phyloP scores from a whole-genome alignment of 1,284 basidiomycete genomes.

The Trichosporon faecale region DNA sequence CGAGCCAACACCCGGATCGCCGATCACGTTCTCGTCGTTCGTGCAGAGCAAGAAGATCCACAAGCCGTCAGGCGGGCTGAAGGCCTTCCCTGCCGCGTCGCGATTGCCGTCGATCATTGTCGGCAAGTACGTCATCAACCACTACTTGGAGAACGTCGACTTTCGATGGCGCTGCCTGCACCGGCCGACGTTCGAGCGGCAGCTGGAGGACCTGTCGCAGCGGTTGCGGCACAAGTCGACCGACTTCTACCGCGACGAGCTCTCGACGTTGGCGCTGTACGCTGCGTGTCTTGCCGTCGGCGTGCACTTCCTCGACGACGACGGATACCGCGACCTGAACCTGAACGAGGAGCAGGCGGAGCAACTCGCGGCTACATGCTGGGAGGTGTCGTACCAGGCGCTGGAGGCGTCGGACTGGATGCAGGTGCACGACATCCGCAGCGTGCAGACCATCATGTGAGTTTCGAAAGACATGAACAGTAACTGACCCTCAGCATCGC shows the following conservation, averaged over 20 bases:
- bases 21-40: conserved; percentile 24
- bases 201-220: conserved; percentile 23
- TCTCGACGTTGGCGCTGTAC: conserved; percentile 28
- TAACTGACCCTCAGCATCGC: conserved; percentile 24
- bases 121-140: conserved; percentile 25
- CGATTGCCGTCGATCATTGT: conserved; percentile 21
- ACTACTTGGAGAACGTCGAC: conserved; percentile 26
- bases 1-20: conserved; percentile 23
- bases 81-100: conserved; percentile 20
- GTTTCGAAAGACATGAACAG: neutral
- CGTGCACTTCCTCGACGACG: conserved; percentile 31
- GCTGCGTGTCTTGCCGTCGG: conserved; percentile 28
- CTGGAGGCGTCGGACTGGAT: conserved; percentile 34
- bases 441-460: conserved; percentile 31
- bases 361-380: conserved; percentile 33
- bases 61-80: conserved; percentile 13
- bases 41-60: conserved; percentile 22
- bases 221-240: conserved; percentile 17
- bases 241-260: conserved; percentile 25
- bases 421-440: conserved; percentile 32
- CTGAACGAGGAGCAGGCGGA: conserved; percentile 37
- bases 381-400: conserved; percentile 28
- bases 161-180: conserved; percentile 30
- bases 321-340: conserved; percentile 27
- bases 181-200: conserved; percentile 27